phyloP scores from a whole-genome alignment of 768 basidiomycete genomes.

The Gelatoporia subvermispora region DNA sequence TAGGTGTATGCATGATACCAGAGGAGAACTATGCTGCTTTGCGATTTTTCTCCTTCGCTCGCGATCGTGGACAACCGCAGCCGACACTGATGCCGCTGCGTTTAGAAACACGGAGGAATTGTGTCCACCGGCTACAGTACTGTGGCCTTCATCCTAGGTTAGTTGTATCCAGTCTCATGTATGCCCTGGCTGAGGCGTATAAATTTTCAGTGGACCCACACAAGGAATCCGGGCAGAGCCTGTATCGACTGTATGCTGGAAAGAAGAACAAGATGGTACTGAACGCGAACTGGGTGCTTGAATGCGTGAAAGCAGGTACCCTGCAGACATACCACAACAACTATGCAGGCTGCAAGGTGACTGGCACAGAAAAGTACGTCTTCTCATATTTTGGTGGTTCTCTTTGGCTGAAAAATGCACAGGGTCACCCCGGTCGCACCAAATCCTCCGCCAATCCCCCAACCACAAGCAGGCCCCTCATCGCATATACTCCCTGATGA shows the following conservation, averaged over 20 bases:
- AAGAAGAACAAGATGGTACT: slow-evolving; percentile 81
- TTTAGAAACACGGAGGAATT: slow-evolving; percentile 72
- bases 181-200: not conserved
- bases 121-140: slow-evolving; percentile 74
- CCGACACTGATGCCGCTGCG: not conserved
- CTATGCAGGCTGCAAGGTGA: slow-evolving; percentile 80
- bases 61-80: not conserved
- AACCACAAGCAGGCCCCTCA: not conserved
- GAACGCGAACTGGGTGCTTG: slow-evolving; percentile 67
- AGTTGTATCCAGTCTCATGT: slow-evolving; percentile 20
- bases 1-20: slow-evolving; percentile 1
- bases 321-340: slow-evolving; percentile 72
- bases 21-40: not conserved
- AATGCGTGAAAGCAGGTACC: slow-evolving; percentile 64
- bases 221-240: slow-evolving; percentile 73
- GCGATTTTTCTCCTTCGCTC: not conserved
- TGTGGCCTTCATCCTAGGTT: slow-evolving; percentile 77
- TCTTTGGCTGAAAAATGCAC: too few relatives aligned
- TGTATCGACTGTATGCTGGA: slow-evolving; percentile 72
- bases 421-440: slow-evolving; percentile 1
- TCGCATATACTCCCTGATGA: slow-evolving; percentile 1
- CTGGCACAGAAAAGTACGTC: slow-evolving; percentile 64
- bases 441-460: not conserved
- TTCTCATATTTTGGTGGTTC: not conserved
- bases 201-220: slow-evolving; percentile 64